Conservation (phyloP, 176 grass and related monocot species). For the Rhynchospora breviuscula region DNA sequence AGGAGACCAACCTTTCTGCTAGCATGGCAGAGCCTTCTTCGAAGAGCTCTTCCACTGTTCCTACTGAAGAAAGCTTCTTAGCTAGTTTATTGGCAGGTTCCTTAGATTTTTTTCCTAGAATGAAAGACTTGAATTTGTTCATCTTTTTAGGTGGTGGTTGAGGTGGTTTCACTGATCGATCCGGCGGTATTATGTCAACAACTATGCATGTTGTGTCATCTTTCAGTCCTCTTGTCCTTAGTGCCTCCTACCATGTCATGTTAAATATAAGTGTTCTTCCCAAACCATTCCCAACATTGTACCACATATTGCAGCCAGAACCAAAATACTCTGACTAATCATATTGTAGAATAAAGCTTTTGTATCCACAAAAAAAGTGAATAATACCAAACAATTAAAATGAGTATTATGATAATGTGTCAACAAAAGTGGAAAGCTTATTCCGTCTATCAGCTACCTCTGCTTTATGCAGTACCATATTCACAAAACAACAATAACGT, state of each 20-base stretch:
- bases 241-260: constrained; percentile 54
- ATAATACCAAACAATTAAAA: neutral
- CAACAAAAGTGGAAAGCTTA: neutral
- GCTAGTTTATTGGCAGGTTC: constrained; percentile 55
- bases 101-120: constrained; percentile 64
- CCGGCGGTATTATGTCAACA: constrained; percentile 83
- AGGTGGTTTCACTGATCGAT: constrained; percentile 45
- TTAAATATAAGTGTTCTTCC: neutral
- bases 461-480: constrained; percentile 16
- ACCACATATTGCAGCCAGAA: neutral
- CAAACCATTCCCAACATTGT: neutral
- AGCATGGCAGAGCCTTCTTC: constrained; percentile 99
- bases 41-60: constrained; percentile 74
- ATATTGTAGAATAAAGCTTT: neutral
- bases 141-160: constrained; percentile 73
- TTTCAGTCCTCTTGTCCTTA: constrained; percentile 85
- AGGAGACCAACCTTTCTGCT: constrained; percentile 59
- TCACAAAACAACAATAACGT: constrained; percentile 5
- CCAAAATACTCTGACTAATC: neutral
- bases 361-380: neutral
- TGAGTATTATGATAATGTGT: neutral
- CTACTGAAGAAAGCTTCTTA: constrained; percentile 62
- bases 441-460: neutral
- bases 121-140: constrained; percentile 72
- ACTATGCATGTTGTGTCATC: constrained; percentile 96